These are phyloP conservation scores for Penicillium psychrofluorescens DNA, from an alignment of 495 filamentous ascomycete species.

Conservation along the genomic window DNA sequence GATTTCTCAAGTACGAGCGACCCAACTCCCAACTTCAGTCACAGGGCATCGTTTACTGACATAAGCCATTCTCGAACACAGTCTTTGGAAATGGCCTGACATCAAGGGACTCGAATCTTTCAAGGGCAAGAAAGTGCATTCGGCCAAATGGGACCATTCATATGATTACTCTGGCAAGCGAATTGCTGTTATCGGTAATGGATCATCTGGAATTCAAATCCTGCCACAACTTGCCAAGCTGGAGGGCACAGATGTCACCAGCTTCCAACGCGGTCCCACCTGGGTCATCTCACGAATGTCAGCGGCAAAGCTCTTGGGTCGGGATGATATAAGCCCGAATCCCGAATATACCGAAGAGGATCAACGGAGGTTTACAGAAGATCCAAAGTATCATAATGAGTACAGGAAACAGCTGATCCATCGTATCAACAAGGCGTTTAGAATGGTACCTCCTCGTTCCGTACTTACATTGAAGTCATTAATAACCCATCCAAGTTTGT, in stretches of 20 bases:
- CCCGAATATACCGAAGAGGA: conserved; percentile 22
- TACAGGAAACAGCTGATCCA: conserved; percentile 26
- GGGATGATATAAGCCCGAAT: conserved; percentile 17
- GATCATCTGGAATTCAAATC: conserved; percentile 45
- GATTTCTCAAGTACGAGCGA: conserved; percentile 14
- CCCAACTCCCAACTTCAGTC: too few species aligned
- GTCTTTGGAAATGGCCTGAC: conserved; percentile 27
- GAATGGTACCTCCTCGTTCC: conserved; percentile 5
- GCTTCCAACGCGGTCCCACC: conserved; percentile 19
- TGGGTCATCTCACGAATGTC: conserved; percentile 22
- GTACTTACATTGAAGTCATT: too few species aligned
- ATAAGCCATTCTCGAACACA: too few species aligned
- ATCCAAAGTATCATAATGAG: background rate
- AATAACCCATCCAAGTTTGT: conserved; percentile 9
- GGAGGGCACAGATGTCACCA: conserved; percentile 14
- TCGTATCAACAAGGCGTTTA: conserved; percentile 23
- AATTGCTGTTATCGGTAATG: conserved; percentile 45
- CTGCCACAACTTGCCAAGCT: conserved; percentile 41
- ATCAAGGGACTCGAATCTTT: conserved; percentile 42
- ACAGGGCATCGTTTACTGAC: too few species aligned
- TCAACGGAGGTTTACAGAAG: background rate
- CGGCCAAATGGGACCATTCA: conserved; percentile 39
- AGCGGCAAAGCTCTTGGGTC: conserved; percentile 19
- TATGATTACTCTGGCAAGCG: conserved; percentile 38
- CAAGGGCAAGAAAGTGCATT: conserved; percentile 42